Percentiles rank a stretch among this genome's conserved stretches.
These are phyloP conservation scores for Thraustochytrium sp. DNA, from an alignment of 352 stramenopile genomes.

Conservation along the genomic window DNA sequence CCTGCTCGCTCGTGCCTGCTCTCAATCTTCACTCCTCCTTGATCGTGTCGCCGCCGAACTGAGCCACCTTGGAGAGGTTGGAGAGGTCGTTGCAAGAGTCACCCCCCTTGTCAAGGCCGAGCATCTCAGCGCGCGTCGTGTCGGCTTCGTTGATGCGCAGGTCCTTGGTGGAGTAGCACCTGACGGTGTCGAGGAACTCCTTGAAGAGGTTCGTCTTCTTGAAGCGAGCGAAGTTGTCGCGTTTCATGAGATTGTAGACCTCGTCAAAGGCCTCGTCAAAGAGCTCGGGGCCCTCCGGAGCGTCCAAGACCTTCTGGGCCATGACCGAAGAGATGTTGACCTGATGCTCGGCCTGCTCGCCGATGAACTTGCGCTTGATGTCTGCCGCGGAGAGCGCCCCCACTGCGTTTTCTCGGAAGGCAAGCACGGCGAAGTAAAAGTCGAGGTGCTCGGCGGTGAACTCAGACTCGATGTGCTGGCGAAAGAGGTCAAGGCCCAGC, in stretches of 20 bases:
- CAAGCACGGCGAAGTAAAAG: neutral
- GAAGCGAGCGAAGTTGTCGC: slow-evolving; percentile 44
- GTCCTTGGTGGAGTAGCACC: neutral
- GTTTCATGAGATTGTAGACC: slow-evolving; percentile 42
- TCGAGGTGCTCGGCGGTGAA: neutral
- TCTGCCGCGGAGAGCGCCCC: neutral
- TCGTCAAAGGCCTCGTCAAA: slow-evolving; percentile 2
- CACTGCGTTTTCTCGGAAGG: neutral
- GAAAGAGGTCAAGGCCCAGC: slow-evolving; percentile 13
- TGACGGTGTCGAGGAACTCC: slow-evolving; percentile 30
- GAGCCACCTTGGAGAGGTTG: too few relatives aligned
- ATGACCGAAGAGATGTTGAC: slow-evolving; percentile 6
- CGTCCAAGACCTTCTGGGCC: neutral
- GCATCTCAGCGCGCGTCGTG: neutral
- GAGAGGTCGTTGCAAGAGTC: too few relatives aligned
- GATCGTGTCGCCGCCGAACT: too few relatives aligned
- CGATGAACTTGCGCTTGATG: slow-evolving; percentile 30
- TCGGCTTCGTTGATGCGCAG: neutral
- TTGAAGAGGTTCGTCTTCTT: slow-evolving; percentile 16
- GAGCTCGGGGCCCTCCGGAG: neutral
- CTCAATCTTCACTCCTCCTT: too few relatives aligned
- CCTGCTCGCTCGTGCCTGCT: too few relatives aligned
- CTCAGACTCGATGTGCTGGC: slow-evolving; percentile 1
- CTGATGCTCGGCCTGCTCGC: neutral
- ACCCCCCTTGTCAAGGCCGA: neutral